Base-by-base conservation (phyloP, 106 monocot species). In the Dioscorea dumetorum region DNA sequence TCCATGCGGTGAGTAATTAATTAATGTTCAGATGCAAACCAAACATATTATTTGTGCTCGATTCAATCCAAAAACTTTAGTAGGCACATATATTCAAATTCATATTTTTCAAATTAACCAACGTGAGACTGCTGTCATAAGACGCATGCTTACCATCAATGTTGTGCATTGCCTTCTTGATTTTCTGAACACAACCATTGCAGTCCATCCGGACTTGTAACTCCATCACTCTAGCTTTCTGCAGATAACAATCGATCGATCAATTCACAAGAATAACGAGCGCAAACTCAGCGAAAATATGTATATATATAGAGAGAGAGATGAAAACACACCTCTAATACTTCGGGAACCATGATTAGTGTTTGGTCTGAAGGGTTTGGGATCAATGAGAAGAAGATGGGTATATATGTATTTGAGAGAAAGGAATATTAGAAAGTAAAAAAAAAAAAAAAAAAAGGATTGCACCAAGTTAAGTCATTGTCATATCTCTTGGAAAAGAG, bases 181-280 rank as follows among this genome's bases (percentile, higher is more conserved):
- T 75, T 72, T 51, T 85, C 8, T 82, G 89, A 19, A 70, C 79
- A 49, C 89, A 89, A 21, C 89, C 85, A 22, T 77, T 77, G 58
- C 85, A 89, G 79, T 89, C 85, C 89, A 85, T 82, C 17, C 82
- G 73, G 61, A 89, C 85, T 2, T 73, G 58, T 18, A 89, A 57
- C 68, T 85, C 89, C 0, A 80, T 80, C 15, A 74, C 77, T 49
- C 75, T 66, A 28, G 76, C 35, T 24, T 66, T 87, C 84, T 86
- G 68, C 9, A 34, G 22, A 73, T 61, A 28, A 28, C 28, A 28
- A 28, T 28, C 28, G 3, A 1, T 28, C 28, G 28, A 28, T 28
- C 28, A 28, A 28, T 1, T 28, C 28, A 28, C 28, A 28, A 28
- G 28, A 28, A 28, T 3, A 3, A 28, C 28, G 28, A 28, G 28